Percentiles rank a stretch among this genome's conserved stretches.
Evolutionary conservation across 2,329 filamentous ascomycete species (phyloP).

Genomic region (Zalaria sp.): DNA sequence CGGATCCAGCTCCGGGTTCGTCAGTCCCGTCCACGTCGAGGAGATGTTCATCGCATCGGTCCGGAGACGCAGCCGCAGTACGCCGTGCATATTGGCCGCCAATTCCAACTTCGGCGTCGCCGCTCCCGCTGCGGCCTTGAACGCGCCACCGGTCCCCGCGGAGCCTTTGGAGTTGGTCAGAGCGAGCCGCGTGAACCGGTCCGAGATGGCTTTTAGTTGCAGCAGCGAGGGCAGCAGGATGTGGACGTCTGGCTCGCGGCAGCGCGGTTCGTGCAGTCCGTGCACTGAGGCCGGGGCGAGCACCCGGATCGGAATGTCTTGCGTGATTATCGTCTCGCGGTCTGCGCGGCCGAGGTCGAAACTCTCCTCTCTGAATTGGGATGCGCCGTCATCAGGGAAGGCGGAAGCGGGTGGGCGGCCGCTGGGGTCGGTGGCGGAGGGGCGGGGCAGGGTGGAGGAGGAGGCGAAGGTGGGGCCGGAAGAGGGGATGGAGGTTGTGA

Average conservation of each 20-base stretch:
- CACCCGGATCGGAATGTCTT: conserved; percentile 91
- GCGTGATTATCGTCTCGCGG: conserved; percentile 82
- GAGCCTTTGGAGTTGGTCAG: conserved; percentile 23
- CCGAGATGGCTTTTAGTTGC: conserved; percentile 85
- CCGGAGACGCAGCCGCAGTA: conserved; percentile 61
- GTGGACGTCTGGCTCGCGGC: conserved; percentile 84
- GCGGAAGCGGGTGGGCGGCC: conserved; percentile 44
- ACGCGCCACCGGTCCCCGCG: conserved; percentile 17
- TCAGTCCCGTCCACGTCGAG: conserved; percentile 71
- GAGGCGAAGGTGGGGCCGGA: conserved; percentile 20
- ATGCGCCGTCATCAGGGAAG: neutral
- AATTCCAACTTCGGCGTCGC: conserved; percentile 59
- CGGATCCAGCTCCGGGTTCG: conserved; percentile 78
- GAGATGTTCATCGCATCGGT: conserved; percentile 78
- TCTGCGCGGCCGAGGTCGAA: conserved; percentile 39
- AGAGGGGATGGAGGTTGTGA: conserved; percentile 58
- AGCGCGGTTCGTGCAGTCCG: conserved; percentile 82
- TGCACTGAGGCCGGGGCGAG: conserved; percentile 74
- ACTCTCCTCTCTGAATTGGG: conserved; percentile 11
- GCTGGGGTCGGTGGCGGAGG: conserved; percentile 81
- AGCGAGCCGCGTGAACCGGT: conserved; percentile 84
- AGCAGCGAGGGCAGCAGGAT: conserved; percentile 77
- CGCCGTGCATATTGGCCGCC: conserved; percentile 88
- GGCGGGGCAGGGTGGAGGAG: conserved; percentile 47
- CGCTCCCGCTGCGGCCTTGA: conserved; percentile 11